Evolutionary conservation across 2,329 filamentous ascomycete species (phyloP).

Genomic region (Chaetomium olivaceum): DNA sequence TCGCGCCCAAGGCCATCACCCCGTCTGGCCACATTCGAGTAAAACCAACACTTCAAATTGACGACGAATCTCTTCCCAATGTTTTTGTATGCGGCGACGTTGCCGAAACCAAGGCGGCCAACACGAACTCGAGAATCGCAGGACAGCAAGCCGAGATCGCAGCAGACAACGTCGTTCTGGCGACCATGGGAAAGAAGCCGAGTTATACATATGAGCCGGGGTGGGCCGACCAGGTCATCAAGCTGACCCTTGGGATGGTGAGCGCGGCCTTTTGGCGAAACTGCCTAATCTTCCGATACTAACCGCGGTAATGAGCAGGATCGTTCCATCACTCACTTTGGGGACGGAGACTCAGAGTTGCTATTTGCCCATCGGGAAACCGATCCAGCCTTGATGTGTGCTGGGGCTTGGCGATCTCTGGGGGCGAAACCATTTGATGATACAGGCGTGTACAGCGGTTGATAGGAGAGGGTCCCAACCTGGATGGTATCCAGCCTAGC

Average conservation of each 20-base stretch:
- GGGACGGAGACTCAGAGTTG: conserved; percentile 47
- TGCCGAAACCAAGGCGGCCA: conserved; percentile 51
- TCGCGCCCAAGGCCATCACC: conserved; percentile 49
- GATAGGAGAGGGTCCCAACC: not conserved
- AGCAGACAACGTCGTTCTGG: conserved; percentile 55
- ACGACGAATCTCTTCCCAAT: conserved; percentile 48
- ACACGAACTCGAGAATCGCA: conserved; percentile 58
- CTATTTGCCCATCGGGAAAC: conserved; percentile 46
- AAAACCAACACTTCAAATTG: conserved; percentile 58
- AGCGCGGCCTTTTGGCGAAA: conserved; percentile 25
- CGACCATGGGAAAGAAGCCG: conserved; percentile 45
- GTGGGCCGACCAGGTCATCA: conserved; percentile 53
- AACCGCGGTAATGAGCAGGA: conserved; percentile 38
- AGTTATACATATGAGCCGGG: conserved; percentile 44
- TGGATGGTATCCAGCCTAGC: not conserved
- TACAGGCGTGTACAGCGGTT: conserved; percentile 15
- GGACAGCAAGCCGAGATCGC: conserved; percentile 55
- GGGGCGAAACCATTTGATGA: conserved; percentile 50
- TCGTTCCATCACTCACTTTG: conserved; percentile 47
- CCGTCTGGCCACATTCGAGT: conserved; percentile 54
- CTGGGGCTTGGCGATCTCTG: conserved; percentile 45
- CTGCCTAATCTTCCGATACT: not conserved
- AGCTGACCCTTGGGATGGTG: conserved; percentile 56
- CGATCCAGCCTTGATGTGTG: conserved; percentile 47
- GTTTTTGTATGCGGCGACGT: conserved; percentile 68